Base-by-base conservation (phyloP, 225 moss, liverwort and hornwort genomes). In the Neckera pumila region DNA sequence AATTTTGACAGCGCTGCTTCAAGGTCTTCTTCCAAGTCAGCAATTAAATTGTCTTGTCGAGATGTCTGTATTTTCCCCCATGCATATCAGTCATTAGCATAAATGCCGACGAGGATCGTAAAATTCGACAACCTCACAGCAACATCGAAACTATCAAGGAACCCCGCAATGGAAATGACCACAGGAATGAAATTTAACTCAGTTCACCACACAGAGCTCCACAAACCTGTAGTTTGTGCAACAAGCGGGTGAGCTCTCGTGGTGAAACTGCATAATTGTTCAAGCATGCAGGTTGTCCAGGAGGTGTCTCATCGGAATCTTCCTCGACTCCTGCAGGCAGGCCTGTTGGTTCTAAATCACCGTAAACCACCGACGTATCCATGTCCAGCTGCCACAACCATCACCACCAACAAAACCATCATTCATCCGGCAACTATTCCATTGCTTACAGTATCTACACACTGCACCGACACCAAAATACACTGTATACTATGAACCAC, bases 231-330 rank as follows among this genome's bases (percentile, higher is more conserved):
- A 95, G 82, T 89, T 95, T 93, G 72, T 79, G 91, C 83, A 95
- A 84, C 76, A 92, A 83, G 38, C 95, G 89, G 19, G 92, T 90
- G 79, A 95, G 92, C 76, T 91, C 91, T 84, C 93, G 87, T 64
- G 95, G 92, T 74, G 93, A 93, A 86, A 94, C 93, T 87, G 94
- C 92, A 89, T 89, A 94, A 89, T 93, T 91, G 77, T 93, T 94
- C 79, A 86, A 60, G 70, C 88, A 82, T 22, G 87, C 92, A 87
- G 87, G 90, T 88, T 88, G 92, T 71, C 83, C 90, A 51, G 88
- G 85, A 61, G 89, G 90, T 88, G 93, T 86, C 47, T 86, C 93
- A 65, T 93, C 91, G 70, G 89, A 90, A 85, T 89, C 89, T 82
- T 92, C 93, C 53, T 91, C 93, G 14, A 88, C 74, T 33, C 86